Conservation (phyloP, 495 filamentous ascomycete genomes). For the Neohortaea acidophila region DNA sequence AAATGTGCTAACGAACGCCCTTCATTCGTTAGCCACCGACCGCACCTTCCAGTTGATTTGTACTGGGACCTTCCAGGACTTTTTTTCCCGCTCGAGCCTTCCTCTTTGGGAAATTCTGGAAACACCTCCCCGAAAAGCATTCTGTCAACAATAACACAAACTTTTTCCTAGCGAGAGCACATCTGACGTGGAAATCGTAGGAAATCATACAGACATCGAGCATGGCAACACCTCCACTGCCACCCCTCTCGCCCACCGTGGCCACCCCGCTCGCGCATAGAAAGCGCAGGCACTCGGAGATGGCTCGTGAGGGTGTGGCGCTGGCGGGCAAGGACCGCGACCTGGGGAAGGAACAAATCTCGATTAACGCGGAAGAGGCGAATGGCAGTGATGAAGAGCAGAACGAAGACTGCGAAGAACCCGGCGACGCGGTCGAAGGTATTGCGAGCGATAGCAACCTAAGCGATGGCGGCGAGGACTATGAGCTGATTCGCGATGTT, state of each 20-base stretch:
- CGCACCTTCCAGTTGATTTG: too few species aligned
- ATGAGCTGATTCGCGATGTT: neutral
- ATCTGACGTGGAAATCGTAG: too few species aligned
- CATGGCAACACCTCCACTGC: neutral
- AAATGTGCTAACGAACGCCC: too few species aligned
- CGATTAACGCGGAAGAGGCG: neutral
- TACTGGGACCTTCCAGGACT: too few species aligned
- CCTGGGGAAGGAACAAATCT: neutral
- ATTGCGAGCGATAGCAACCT: too few species aligned
- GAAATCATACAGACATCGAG: too few species aligned
- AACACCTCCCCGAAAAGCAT: too few species aligned
- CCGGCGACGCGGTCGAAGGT: neutral
- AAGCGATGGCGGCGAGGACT: neutral
- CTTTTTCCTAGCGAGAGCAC: too few species aligned
- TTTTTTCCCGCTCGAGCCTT: too few species aligned
- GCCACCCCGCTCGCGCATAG: neutral
- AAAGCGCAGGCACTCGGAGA: constrained; percentile 1
- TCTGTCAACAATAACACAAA: too few species aligned
- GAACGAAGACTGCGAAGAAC: neutral
- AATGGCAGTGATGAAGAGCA: neutral
- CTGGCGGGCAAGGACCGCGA: neutral
- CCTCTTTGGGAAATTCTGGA: too few species aligned
- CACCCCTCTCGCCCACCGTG: neutral
- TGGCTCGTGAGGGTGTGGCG: neutral
- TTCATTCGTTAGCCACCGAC: too few species aligned